Conservation (phyloP, 306 rosid genomes). For the Sechiopsis laciniata region DNA sequence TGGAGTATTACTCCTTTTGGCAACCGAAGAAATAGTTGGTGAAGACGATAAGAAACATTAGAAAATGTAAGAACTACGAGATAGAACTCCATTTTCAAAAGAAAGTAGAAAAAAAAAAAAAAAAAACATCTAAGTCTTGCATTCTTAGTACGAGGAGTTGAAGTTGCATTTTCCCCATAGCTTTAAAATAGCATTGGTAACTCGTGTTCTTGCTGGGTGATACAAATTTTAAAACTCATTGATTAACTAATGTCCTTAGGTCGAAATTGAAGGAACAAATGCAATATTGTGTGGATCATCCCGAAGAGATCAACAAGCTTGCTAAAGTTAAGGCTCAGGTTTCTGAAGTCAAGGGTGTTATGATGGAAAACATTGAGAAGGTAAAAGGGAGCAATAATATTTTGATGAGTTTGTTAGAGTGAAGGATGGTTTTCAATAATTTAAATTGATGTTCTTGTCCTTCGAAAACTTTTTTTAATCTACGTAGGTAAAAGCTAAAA, state of each 20-base stretch:
- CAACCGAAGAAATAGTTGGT: not conserved
- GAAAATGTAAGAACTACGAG: not conserved
- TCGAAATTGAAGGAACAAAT: conserved; percentile 85
- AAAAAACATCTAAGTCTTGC: not conserved
- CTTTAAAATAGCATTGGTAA: not conserved
- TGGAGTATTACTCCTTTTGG: too few species aligned
- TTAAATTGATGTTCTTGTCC: not conserved
- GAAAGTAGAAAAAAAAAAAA: not conserved
- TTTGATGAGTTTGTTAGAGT: not conserved
- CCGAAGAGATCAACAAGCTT: conserved; percentile 93
- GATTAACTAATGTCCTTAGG: conserved; percentile 31
- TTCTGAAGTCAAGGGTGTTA: conserved; percentile 96
- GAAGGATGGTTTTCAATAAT: not conserved
- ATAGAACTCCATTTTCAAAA: not conserved
- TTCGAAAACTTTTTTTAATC: not conserved
- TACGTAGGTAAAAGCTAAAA: not conserved
- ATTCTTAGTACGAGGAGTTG: not conserved
- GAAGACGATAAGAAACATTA: not conserved
- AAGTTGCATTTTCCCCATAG: not conserved
- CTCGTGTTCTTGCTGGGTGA: not conserved
- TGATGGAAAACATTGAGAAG: conserved; percentile 99
- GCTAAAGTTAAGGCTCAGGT: conserved; percentile 98
- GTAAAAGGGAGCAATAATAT: conserved; percentile 22
- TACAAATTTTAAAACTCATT: conserved; percentile 12
- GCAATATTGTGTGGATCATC: conserved; percentile 90